Base-by-base conservation (phyloP, 176 grass and related monocot genomes). In the Secale cereale region DNA sequence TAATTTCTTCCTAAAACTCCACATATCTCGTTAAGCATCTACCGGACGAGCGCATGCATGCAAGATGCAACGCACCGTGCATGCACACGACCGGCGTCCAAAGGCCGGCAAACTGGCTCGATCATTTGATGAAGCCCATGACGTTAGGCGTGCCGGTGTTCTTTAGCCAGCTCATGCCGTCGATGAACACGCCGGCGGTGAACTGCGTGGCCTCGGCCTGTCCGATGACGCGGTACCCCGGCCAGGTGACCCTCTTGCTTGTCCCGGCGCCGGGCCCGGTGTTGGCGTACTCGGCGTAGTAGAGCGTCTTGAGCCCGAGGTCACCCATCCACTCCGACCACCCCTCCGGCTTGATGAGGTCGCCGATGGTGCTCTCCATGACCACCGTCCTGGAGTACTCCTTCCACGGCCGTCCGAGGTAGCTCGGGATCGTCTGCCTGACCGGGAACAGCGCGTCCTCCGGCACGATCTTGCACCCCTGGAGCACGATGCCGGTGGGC, bases 371-470 rank as follows among this genome's bases (percentile, higher is more conserved):
- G 56, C 85, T 90, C 85, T 97, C 94, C 94, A 97, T 97, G 28
- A 97, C 7, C 43, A 97, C 89, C 26, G 94, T 94, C 75, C 87
- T 89, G 0, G 91, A 81, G 65, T 63, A 94, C 74, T 83, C 41
- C 91, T 97, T 97, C 94, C 94, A 97, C 7, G 94, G 94, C 19
- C 94, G 65, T n/a, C 89, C 94, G 31, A 97, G 94, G 87, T 97
- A 97, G 89, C 78, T 94, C 32, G 89, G 37, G 66, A 94, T 27
- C 65, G 37, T 60, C 37, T 85, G 73, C 16, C 91, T 59, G 5
- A 46, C 79, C 4, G 89, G 87, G 83, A 88, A 94, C 7, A 97
- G 87, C 77, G 60, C 81, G 30, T 81, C 40, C 76, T 97, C 94
- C 2, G 94, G 94, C 65, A 92, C 91, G 87, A 97, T 90, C 29